A percentile compares a stretch with the other conserved stretches of the same genome.
phyloP scores from a whole-genome alignment of 2,329 filamentous ascomycete genomes.

The Sporothrix mexicana region DNA sequence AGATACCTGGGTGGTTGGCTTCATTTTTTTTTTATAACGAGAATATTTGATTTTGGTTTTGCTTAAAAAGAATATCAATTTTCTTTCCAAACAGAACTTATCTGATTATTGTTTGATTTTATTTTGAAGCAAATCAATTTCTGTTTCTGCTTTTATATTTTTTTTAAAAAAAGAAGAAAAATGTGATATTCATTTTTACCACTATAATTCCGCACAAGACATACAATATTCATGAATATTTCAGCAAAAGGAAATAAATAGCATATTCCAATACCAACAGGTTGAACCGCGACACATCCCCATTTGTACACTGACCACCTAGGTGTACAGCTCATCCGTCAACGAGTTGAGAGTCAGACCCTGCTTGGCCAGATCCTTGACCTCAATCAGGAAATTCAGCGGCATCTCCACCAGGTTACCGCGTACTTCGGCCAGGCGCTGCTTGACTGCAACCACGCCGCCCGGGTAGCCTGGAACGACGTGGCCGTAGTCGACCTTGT shows the following conservation, averaged over 20 bases:
- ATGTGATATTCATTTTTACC: too few relatives aligned
- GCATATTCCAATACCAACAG: not conserved
- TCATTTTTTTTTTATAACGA: not conserved
- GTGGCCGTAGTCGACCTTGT: constrained; percentile 81
- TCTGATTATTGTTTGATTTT: not conserved
- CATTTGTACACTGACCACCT: not conserved
- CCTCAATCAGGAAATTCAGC: constrained; percentile 80
- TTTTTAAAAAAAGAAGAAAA: too few relatives aligned
- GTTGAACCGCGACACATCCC: not conserved
- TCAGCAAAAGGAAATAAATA: too few relatives aligned
- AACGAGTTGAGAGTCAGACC: constrained; percentile 74
- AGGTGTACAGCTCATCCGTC: constrained; percentile 76
- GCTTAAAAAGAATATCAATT: not conserved
- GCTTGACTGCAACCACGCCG: constrained; percentile 73
- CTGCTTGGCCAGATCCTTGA: constrained; percentile 83
- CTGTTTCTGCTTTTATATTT: too few relatives aligned
- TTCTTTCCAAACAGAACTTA: not conserved
- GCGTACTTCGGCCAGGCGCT: constrained; percentile 68
- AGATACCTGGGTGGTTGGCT: constrained; percentile 8
- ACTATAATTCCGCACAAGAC: too few relatives aligned
- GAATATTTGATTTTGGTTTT: not conserved
- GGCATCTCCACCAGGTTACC: constrained; percentile 89
- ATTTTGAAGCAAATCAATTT: not conserved
- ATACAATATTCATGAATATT: too few relatives aligned
- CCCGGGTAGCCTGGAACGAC: constrained; percentile 79